These are phyloP conservation scores for Dioscorea cayenensis DNA, from an alignment of 116 monocot genomes.

Conservation along the genomic window DNA sequence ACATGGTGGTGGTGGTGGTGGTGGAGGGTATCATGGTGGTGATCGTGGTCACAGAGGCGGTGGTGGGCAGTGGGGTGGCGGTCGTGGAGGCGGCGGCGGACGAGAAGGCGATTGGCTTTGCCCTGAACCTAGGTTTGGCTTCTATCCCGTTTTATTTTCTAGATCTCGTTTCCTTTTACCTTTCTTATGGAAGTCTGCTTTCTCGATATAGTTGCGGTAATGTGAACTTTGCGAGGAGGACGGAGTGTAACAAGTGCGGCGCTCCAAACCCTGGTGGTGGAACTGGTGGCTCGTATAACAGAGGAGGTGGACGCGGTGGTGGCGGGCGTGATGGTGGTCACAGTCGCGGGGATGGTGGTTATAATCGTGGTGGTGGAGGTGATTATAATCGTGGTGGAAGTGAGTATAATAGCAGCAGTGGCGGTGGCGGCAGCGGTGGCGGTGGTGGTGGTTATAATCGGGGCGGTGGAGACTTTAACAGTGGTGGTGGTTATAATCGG, in stretches of 20 bases:
- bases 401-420: conserved; percentile 11
- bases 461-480: conserved; percentile 17
- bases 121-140: conserved; percentile 67
- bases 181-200: not conserved
- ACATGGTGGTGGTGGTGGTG: conserved; percentile 28
- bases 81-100: conserved; percentile 35
- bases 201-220: conserved; percentile 76
- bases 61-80: conserved; percentile 12
- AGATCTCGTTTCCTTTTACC: conserved; percentile 1
- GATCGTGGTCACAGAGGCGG: conserved; percentile 28
- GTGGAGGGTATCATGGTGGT: conserved; percentile 20
- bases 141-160: not conserved
- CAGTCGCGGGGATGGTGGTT: conserved; percentile 3
- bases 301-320: conserved; percentile 16
- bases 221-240: conserved; percentile 86
- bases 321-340: conserved; percentile 7
- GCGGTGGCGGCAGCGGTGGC: conserved; percentile 18
- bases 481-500: conserved; percentile 21
- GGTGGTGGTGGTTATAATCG: conserved; percentile 16
- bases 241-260: conserved; percentile 92
- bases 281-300: conserved; percentile 9
- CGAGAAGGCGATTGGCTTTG: conserved; percentile 98
- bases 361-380: conserved; percentile 5
- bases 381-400: conserved; percentile 3
- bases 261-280: conserved; percentile 50